phyloP scores from a whole-genome alignment of 805 yeast species.

The Yarrowia alimentaria region DNA sequence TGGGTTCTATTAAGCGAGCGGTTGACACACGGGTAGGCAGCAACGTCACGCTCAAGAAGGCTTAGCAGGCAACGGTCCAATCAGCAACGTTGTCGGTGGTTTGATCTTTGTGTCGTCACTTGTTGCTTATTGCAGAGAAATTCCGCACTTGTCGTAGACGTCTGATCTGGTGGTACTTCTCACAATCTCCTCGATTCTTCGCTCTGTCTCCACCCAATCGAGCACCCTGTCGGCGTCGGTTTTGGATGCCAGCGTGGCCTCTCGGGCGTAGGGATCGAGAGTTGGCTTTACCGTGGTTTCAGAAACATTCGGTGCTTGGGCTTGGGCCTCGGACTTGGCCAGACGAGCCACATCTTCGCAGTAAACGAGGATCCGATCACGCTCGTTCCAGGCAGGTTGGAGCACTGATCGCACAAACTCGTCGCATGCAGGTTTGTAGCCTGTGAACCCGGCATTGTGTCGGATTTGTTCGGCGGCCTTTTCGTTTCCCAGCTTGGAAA shows the following conservation, averaged over 20 bases:
- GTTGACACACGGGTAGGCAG: too few species aligned
- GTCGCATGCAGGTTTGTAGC: slow-evolving; percentile 15
- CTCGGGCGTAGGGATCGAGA: slow-evolving; percentile 18
- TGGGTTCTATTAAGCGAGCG: too few species aligned
- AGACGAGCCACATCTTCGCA: slow-evolving; percentile 19
- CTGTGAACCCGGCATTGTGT: slow-evolving; percentile 5
- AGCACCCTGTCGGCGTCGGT: slow-evolving; percentile 11
- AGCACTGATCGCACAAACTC: slow-evolving; percentile 25
- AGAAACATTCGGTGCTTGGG: too few species aligned
- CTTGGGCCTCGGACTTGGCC: too few species aligned
- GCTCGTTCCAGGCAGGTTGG: slow-evolving; percentile 22
- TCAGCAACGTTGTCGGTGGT: too few species aligned
- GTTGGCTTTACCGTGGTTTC: background rate
- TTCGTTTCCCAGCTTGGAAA: slow-evolving; percentile 23
- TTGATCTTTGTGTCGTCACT: too few species aligned
- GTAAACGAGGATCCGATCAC: slow-evolving; percentile 15
- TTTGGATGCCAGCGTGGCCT: too few species aligned
- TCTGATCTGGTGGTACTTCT: slow-evolving; percentile 7
- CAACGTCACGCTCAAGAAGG: too few species aligned
- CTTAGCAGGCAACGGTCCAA: too few species aligned
- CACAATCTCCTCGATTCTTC: slow-evolving; percentile 16
- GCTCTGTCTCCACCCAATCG: slow-evolving; percentile 18
- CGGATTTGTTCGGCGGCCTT: slow-evolving; percentile 12
- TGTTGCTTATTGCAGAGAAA: background rate
- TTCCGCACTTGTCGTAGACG: slow-evolving; percentile 19